Evolutionary conservation across 2,329 filamentous ascomycete genomes (phyloP).

Genomic region (Colletotrichum melonis): DNA sequence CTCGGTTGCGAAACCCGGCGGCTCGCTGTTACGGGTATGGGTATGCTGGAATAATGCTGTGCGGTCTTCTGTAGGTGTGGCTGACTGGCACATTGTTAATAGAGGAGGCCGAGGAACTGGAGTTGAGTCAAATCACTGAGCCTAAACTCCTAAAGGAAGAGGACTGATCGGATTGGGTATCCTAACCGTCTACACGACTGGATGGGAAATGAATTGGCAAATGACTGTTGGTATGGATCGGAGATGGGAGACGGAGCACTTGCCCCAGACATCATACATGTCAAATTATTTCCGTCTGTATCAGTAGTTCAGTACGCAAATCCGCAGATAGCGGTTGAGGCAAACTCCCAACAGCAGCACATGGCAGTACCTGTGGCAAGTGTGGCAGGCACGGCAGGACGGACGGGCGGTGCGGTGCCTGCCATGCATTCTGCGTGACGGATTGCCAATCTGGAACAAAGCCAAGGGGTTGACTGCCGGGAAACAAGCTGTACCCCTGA

Average conservation of each 20-base stretch:
- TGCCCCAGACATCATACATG: background rate
- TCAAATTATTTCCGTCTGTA: no score
- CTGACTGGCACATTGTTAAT: no score
- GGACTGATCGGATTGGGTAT: background rate
- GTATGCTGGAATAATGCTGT: background rate
- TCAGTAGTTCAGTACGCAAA: no score
- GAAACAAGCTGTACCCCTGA: constrained; percentile 26
- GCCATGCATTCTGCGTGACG: constrained; percentile 26
- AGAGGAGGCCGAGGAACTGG: background rate
- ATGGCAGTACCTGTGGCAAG: background rate
- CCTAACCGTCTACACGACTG: background rate
- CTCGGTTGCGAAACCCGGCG: background rate
- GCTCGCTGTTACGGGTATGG: background rate
- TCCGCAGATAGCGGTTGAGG: background rate
- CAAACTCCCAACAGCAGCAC: background rate
- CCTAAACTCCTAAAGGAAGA: background rate
- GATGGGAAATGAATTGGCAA: background rate
- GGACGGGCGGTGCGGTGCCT: background rate
- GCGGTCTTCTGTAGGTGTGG: no score
- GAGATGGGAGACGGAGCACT: background rate
- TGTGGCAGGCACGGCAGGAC: background rate
- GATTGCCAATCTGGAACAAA: constrained; percentile 30
- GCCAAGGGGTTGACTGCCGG: constrained; percentile 27
- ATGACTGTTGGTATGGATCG: background rate
- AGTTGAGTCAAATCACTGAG: background rate